Conservation (phyloP, 208 protist species). For the Leishmania guyanensis region DNA sequence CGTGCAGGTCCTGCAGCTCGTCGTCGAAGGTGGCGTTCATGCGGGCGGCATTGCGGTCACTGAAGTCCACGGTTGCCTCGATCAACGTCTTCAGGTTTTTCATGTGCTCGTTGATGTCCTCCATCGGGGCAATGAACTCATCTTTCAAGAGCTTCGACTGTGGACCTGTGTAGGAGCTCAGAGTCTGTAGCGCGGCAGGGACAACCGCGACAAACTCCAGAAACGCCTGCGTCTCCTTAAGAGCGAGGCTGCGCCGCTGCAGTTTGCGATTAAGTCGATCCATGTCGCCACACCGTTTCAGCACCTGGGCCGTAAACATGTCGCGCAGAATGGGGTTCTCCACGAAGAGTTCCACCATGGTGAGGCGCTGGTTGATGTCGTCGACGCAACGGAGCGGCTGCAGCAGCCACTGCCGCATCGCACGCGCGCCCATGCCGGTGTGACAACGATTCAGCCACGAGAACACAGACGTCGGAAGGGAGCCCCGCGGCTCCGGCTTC, state of each 20-base stretch:
- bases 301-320: conserved; percentile 72
- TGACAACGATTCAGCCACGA: conserved; percentile 95
- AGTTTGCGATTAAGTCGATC: conserved; percentile 93
- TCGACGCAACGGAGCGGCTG: conserved; percentile 94
- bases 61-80: conserved; percentile 78
- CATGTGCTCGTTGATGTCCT: conserved; percentile 88
- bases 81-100: conserved; percentile 83
- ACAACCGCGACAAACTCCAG: conserved; percentile 83
- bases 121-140: conserved; percentile 84
- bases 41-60: conserved; percentile 64
- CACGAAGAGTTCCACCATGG: conserved; percentile 94
- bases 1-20: conserved; percentile 85
- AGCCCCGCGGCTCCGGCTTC: conserved; percentile 77
- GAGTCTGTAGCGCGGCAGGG: conserved; percentile 58
- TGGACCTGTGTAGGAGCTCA: conserved; percentile 68
- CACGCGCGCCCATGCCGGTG: conserved; percentile 96
- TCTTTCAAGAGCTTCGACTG: conserved; percentile 80
- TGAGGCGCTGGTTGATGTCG: conserved; percentile 93
- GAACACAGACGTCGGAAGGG: conserved; percentile 86
- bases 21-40: conserved; percentile 96
- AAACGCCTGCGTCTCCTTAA: conserved; percentile 91
- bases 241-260: conserved; percentile 69
- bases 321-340: conserved; percentile 88
- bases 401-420: conserved; percentile 97
- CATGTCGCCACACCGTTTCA: conserved; percentile 94